Base-by-base conservation (phyloP, 208 protist genomes). In the Wallacemonas collosoma region DNA sequence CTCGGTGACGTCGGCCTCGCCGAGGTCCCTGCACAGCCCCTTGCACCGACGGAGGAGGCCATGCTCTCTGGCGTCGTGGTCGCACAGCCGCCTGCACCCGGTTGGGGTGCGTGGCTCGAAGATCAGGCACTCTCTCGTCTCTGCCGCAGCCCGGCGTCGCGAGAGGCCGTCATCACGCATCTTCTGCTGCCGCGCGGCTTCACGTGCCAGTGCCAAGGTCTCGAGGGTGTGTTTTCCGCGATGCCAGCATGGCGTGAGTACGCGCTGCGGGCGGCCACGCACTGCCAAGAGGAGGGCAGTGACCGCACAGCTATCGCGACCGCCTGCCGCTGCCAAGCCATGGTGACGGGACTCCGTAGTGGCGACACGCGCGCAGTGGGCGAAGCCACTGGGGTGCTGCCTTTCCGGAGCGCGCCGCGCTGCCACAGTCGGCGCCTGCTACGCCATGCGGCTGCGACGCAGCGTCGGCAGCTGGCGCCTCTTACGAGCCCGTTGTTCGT, bases 401-500 rank as follows among this genome's bases (percentile, higher is more conserved):
- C 11, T 38, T 17, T 35, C 15, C 7, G 11, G 48, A 45, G 40
- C 40, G 51, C n/a, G 17, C 3, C 26, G 11, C 64, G 14, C 64
- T 57, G 64, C 64, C 6, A 57, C 51, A 69, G 64, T 12, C 45
- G 51, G 14, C 64, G 64, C 64, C 11, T 65, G 54, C n/a, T 71
- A 41, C 50, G 68, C 7, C 63, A 75, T 60, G 44, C 75, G 51
- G 58, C 40, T n/a, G 60, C 45, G 4, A 80, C 81, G n/a, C 50
- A 62, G 43, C 60, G 78, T 7, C 74, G 76, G 14, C 51, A 35
- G 2, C 44, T 83, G 47, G 66, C 76, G 3, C 50, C 73, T 15
- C 61, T 81, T 2, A 66, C 78, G 2, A 72, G 71, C 43, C 47
- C 73, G 14, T n/a, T 56, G 36, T 79, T 77, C 67, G 51, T 87